These are phyloP conservation scores for Nothophoma quercina DNA, from an alignment of 2,329 filamentous ascomycete genomes.

Conservation along the genomic window DNA sequence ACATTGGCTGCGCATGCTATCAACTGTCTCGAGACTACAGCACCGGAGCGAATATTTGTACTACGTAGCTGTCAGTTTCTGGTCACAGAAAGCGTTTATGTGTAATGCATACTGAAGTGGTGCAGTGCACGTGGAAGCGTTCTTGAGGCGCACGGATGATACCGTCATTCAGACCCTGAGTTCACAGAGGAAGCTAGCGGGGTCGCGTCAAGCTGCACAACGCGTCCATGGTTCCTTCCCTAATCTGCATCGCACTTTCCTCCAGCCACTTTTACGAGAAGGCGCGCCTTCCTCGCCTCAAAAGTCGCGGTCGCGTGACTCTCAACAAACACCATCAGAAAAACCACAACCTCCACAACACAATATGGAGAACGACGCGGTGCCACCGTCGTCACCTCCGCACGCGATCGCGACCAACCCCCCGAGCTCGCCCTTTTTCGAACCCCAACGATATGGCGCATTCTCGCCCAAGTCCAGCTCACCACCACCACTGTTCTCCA, in stretches of 20 bases:
- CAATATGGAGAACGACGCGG: conserved; percentile 34
- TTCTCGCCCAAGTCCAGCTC: conserved; percentile 42
- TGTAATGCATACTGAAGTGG: background rate
- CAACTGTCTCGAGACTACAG: too few relatives aligned
- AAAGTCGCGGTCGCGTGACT: conserved; percentile 11
- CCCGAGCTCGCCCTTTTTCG: conserved; percentile 38
- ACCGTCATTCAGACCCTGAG: conserved; percentile 14
- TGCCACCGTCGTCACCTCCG: conserved; percentile 34
- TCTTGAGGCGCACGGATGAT: conserved; percentile 18
- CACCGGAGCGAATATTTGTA: too few relatives aligned
- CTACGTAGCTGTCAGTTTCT: background rate
- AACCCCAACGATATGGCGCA: conserved; percentile 21
- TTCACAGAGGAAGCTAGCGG: conserved; percentile 4
- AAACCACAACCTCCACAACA: background rate
- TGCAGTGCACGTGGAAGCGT: conserved; percentile 26
- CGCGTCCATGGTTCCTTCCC: conserved; percentile 12
- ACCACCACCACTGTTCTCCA: conserved; percentile 44
- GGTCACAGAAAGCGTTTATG: background rate
- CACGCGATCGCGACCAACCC: conserved; percentile 29
- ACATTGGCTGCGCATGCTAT: too few relatives aligned
- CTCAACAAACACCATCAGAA: background rate
- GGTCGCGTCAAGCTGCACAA: conserved; percentile 16
- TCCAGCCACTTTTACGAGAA: conserved; percentile 9
- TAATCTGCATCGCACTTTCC: background rate
- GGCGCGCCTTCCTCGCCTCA: background rate